Evolutionary conservation across 1,139 yeast species (phyloP).

Genomic region (Saccharomyces pastorianus): DNA sequence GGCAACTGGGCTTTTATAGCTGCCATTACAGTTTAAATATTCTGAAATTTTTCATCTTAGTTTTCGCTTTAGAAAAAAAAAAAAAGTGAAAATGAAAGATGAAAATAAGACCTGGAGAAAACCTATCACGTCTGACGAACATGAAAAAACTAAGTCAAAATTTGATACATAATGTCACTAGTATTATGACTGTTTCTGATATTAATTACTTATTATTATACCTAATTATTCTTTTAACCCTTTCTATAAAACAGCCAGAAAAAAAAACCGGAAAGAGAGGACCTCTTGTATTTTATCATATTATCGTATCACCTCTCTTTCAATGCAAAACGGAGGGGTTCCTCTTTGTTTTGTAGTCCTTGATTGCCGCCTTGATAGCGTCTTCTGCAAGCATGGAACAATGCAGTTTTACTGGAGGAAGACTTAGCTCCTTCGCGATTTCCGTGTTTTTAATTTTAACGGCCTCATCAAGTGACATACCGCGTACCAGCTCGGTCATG

Average conservation of each 20-base stretch:
- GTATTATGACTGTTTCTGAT: neutral
- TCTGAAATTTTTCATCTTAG: neutral
- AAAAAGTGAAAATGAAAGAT: neutral
- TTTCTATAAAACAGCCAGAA: neutral
- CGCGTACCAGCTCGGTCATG: slow-evolving; percentile 91
- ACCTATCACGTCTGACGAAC: neutral
- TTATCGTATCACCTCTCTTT: neutral
- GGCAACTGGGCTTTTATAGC: neutral
- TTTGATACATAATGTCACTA: neutral
- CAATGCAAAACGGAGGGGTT: slow-evolving; percentile 2
- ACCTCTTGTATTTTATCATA: neutral
- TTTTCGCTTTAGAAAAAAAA: neutral
- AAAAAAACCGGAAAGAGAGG: neutral
- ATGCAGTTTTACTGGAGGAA: slow-evolving; percentile 95
- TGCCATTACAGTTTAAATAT: neutral
- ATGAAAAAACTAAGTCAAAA: neutral
- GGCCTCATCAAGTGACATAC: slow-evolving; percentile 91
- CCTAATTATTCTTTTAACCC: neutral
- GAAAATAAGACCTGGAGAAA: neutral
- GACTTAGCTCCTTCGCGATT: slow-evolving; percentile 83
- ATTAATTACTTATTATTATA: neutral
- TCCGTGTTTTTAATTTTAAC: slow-evolving; percentile 81
- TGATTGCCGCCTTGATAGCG: slow-evolving; percentile 93
- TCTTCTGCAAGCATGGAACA: slow-evolving; percentile 99
- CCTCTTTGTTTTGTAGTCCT: slow-evolving; percentile 78